Percentiles rank a stretch among this genome's conserved stretches.
These are phyloP conservation scores for Fusarium liriodendri DNA, from an alignment of 2,329 filamentous ascomycete genomes.

Conservation along the genomic window DNA sequence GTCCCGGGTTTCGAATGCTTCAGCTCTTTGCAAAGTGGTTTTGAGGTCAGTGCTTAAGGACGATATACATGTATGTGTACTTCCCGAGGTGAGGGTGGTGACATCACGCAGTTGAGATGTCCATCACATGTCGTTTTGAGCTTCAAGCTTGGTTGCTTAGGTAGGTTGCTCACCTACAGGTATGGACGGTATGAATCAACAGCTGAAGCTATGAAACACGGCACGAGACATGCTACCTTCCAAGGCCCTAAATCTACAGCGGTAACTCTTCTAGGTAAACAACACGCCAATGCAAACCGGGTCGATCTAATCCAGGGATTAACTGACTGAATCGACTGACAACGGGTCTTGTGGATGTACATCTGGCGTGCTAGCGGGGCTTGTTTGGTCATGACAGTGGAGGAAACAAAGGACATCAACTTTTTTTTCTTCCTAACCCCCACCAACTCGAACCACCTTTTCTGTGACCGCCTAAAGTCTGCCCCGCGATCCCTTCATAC, in stretches of 20 bases:
- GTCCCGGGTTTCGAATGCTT: neutral
- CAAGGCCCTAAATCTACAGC: neutral
- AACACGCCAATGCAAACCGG: neutral
- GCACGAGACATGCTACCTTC: neutral
- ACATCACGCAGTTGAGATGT: slow-evolving; percentile 22
- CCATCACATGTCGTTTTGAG: slow-evolving; percentile 1
- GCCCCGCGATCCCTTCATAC: slow-evolving; percentile 34
- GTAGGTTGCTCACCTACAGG: neutral
- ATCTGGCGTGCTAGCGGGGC: neutral
- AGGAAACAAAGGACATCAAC: slow-evolving; percentile 9
- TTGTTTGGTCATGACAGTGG: slow-evolving; percentile 21
- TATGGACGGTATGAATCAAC: neutral
- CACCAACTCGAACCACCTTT: slow-evolving; percentile 26
- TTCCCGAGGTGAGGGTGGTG: slow-evolving; percentile 3
- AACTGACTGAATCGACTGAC: neutral
- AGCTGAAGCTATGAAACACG: neutral
- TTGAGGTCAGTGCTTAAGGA: neutral
- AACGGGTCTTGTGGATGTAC: neutral
- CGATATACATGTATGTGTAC: neutral
- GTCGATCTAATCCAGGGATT: neutral
- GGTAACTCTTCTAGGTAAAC: neutral
- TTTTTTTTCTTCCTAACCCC: slow-evolving; percentile 2
- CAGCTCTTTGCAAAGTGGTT: neutral
- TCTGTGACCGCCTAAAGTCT: slow-evolving; percentile 24
- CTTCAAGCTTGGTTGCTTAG: neutral